A percentile compares a stretch with the other conserved stretches of the same genome.
Conservation (phyloP, 2,329 filamentous ascomycete genomes). For the Cytospora mali region DNA sequence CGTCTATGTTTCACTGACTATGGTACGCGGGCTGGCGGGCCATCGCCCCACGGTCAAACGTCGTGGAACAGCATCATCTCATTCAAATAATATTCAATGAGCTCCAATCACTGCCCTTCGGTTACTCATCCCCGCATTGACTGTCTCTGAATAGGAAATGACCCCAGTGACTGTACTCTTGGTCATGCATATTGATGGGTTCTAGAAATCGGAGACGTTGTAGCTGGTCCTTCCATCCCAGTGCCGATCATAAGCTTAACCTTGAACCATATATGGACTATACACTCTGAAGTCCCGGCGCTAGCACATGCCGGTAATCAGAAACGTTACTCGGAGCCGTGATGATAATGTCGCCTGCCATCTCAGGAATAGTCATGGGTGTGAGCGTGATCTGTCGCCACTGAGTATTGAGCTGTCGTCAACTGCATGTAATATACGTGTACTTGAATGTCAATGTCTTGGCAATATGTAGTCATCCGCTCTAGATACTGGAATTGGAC, state of each 20-base stretch:
- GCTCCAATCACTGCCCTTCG: constrained; percentile 10
- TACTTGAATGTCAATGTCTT: constrained; percentile 1
- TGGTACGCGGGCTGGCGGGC: no score
- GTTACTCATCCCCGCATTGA: constrained; percentile 6
- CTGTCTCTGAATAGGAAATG: constrained; percentile 1
- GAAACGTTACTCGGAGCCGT: background rate
- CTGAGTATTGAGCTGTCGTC: constrained; percentile 13
- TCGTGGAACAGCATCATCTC: background rate
- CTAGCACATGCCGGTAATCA: background rate
- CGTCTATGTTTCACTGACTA: constrained; percentile 15
- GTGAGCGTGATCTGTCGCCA: constrained; percentile 8
- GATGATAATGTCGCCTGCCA: constrained; percentile 11
- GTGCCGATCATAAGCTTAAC: constrained; percentile 11
- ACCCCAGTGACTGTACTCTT: constrained; percentile 8
- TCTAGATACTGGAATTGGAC: background rate
- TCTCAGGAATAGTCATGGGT: constrained; percentile 3
- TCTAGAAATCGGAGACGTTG: constrained; percentile 5
- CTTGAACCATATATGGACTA: background rate
- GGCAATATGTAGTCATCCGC: constrained; percentile 10
- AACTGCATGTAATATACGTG: background rate
- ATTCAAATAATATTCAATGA: background rate
- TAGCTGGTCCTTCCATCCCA: constrained; percentile 1
- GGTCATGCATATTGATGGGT: constrained; percentile 5
- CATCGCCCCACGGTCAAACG: background rate
- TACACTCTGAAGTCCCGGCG: background rate